Percentiles rank a stretch among this genome's conserved stretches.
Conservation (phyloP, 768 basidiomycete species). For the Imleria badia region DNA sequence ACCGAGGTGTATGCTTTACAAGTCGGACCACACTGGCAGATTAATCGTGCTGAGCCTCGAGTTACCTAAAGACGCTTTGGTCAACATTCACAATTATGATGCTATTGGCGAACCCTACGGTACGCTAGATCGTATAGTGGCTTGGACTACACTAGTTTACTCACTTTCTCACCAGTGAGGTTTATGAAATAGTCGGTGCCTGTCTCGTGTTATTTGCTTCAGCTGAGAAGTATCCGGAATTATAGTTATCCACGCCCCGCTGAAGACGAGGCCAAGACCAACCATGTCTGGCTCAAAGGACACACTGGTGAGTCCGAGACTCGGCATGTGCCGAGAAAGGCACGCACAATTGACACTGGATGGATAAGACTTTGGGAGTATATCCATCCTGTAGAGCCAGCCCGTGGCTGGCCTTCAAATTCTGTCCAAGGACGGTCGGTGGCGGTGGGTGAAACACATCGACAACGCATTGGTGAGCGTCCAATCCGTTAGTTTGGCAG, state of each 20-base stretch:
- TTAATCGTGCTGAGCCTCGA: conserved; percentile 52
- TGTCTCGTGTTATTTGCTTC: neutral
- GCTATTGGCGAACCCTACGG: conserved; percentile 43
- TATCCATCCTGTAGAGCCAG: conserved; percentile 62
- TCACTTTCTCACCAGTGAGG: conserved; percentile 40
- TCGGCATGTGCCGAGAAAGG: too few relatives aligned
- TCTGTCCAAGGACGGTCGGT: conserved; percentile 47
- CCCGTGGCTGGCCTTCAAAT: conserved; percentile 61
- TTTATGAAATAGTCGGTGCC: conserved; percentile 66
- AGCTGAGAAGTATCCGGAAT: neutral
- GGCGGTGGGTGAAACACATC: conserved; percentile 60
- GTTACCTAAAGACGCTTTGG: conserved; percentile 51
- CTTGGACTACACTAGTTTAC: neutral
- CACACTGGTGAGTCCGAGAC: conserved; percentile 44
- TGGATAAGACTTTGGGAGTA: conserved; percentile 48
- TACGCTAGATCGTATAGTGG: conserved; percentile 15
- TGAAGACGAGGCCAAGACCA: conserved; percentile 50
- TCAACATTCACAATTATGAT: conserved; percentile 47
- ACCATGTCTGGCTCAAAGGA: conserved; percentile 60
- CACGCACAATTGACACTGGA: neutral
- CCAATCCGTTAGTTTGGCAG: neutral
- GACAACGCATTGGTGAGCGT: conserved; percentile 52
- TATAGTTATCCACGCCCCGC: conserved; percentile 48
- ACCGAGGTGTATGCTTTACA: neutral
- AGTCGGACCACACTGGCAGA: conserved; percentile 30